phyloP scores from a whole-genome alignment of 257 asterid genomes.

The Nicotiana otophora region DNA sequence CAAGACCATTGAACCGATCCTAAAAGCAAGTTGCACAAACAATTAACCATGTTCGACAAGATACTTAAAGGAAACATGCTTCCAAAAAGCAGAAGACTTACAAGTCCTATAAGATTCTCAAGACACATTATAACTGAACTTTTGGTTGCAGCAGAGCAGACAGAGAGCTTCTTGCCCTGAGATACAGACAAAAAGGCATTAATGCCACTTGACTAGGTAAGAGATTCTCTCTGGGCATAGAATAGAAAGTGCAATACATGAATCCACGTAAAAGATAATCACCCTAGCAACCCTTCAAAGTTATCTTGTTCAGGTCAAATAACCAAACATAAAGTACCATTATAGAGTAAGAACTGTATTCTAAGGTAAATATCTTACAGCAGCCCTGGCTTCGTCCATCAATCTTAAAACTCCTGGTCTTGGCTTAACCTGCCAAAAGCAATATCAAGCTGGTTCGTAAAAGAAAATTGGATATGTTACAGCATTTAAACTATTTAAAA shows the following conservation, averaged over 20 bases:
- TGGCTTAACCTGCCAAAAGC: slow-evolving; percentile 69
- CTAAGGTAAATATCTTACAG: slow-evolving; percentile 53
- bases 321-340: slow-evolving; percentile 8
- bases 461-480: slow-evolving; percentile 1
- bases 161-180: slow-evolving; percentile 80
- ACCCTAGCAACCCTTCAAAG: not conserved
- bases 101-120: slow-evolving; percentile 88
- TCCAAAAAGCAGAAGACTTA: slow-evolving; percentile 19
- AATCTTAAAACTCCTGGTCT: slow-evolving; percentile 94
- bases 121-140: slow-evolving; percentile 87
- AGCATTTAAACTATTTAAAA: not conserved
- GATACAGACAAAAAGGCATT: slow-evolving; percentile 14
- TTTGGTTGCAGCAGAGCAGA: slow-evolving; percentile 98
- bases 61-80: slow-evolving; percentile 2
- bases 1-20: slow-evolving; percentile 92
- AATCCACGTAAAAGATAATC: not conserved
- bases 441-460: slow-evolving; percentile 6
- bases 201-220: not conserved
- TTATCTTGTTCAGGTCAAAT: not conserved
- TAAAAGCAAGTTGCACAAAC: slow-evolving; percentile 19
- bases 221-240: not conserved
- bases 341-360: not conserved
- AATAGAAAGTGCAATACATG: not conserved
- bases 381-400: slow-evolving; percentile 95
- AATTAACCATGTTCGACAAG: not conserved